Percentiles rank a stretch among this genome's conserved stretches.
Conservation (phyloP, 140 eudicot species). For the Artemisia princeps region DNA sequence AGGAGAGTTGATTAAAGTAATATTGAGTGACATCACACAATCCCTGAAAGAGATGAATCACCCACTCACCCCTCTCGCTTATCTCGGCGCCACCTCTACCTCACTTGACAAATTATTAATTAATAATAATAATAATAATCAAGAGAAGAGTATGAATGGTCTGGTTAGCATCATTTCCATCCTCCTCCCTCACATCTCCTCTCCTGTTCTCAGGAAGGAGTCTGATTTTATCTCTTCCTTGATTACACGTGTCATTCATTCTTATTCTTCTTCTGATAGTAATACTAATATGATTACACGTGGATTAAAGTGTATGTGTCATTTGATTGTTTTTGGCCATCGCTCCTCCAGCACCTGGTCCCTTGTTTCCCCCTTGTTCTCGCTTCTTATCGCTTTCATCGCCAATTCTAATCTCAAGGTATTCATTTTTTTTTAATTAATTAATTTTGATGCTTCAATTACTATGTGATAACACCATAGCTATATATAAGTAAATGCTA, state of each 20-base stretch:
- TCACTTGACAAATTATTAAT: constrained; percentile 51
- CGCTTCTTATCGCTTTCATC: constrained; percentile 36
- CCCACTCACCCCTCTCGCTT: constrained; percentile 59
- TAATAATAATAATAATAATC: neutral
- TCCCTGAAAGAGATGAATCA: constrained; percentile 51
- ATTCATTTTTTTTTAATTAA: no score
- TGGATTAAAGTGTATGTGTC: constrained; percentile 27
- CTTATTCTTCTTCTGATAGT: constrained; percentile 31
- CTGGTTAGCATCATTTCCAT: constrained; percentile 41
- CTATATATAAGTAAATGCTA: no score
- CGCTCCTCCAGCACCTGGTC: constrained; percentile 5
- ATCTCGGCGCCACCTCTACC: constrained; percentile 68
- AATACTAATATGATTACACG: neutral
- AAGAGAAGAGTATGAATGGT: constrained; percentile 46
- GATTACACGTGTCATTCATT: constrained; percentile 32
- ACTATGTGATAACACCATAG: no score
- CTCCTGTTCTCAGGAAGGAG: constrained; percentile 39
- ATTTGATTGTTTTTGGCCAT: constrained; percentile 29
- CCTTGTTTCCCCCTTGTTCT: constrained; percentile 45
- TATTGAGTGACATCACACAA: constrained; percentile 64
- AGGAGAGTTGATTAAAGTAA: constrained; percentile 27
- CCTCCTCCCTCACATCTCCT: constrained; percentile 32
- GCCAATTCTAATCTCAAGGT: constrained; percentile 62
- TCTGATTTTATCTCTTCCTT: constrained; percentile 35
- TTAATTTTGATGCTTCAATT: no score